phyloP scores from a whole-genome alignment of 257 asterid genomes.

The Ligustrum vulgare region DNA sequence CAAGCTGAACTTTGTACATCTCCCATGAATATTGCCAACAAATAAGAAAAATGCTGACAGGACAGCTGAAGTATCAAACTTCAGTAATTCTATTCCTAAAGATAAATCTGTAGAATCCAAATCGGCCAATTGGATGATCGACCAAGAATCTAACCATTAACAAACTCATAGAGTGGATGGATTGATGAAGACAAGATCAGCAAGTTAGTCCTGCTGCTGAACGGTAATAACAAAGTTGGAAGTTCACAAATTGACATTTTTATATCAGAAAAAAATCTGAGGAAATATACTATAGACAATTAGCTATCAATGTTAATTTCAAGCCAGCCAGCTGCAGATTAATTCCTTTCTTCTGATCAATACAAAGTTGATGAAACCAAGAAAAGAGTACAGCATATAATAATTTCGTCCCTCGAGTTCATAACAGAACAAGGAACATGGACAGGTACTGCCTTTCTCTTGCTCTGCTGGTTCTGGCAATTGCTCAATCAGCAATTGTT shows the following conservation, averaged over 20 bases:
- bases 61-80: too few species aligned
- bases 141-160: too few species aligned
- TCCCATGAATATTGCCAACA: too few species aligned
- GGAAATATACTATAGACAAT: background rate
- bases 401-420: background rate
- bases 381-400: slow-evolving; percentile 15
- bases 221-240: background rate
- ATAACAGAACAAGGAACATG: slow-evolving; percentile 24
- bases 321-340: slow-evolving; percentile 6
- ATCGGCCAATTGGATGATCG: too few species aligned
- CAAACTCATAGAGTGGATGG: too few species aligned
- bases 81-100: too few species aligned
- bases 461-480: slow-evolving; percentile 20
- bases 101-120: too few species aligned
- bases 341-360: background rate
- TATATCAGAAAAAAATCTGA: background rate
- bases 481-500: slow-evolving; percentile 17
- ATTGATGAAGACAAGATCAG: background rate
- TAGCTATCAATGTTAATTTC: slow-evolving; percentile 26
- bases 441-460: slow-evolving; percentile 18
- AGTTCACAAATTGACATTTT: background rate
- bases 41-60: too few species aligned
- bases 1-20: too few species aligned
- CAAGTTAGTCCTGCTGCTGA: background rate
- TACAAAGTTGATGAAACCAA: slow-evolving; percentile 34